Percentiles rank a stretch among this genome's conserved stretches.
phyloP scores from a whole-genome alignment of 2,329 filamentous ascomycete genomes.

The Pseudocercospora macadamiae region DNA sequence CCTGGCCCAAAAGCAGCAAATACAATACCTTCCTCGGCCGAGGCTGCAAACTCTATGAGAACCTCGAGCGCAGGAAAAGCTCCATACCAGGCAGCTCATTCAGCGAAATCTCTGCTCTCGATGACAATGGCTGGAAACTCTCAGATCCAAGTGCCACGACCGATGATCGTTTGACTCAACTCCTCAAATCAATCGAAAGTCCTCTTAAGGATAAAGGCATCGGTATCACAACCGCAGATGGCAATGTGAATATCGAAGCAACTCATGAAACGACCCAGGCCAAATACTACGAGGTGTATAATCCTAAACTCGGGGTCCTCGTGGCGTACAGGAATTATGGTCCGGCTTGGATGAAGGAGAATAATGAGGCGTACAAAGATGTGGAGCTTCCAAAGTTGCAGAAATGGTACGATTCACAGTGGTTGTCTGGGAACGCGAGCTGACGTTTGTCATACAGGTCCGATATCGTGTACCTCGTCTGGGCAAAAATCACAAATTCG shows the following conservation, averaged over 20 bases:
- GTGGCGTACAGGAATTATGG: slow-evolving; percentile 18
- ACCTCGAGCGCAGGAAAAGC: slow-evolving; percentile 1
- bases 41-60: slow-evolving; percentile 11
- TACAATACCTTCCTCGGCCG: slow-evolving; percentile 11
- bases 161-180: neutral
- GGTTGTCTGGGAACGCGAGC: neutral
- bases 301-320: slow-evolving; percentile 9
- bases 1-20: neutral
- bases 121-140: slow-evolving; percentile 7
- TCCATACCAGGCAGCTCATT: neutral
- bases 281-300: slow-evolving; percentile 16
- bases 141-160: neutral
- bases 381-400: slow-evolving; percentile 7
- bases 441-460: neutral
- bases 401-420: neutral
- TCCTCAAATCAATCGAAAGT: neutral
- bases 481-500: slow-evolving; percentile 12
- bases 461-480: slow-evolving; percentile 20
- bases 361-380: neutral
- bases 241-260: slow-evolving; percentile 12
- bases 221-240: slow-evolving; percentile 1
- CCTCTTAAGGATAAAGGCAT: neutral
- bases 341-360: slow-evolving; percentile 6
- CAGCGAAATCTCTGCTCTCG: neutral
- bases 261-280: slow-evolving; percentile 9